phyloP scores from a whole-genome alignment of 805 yeast species.

The Yarrowia alimentaria region DNA sequence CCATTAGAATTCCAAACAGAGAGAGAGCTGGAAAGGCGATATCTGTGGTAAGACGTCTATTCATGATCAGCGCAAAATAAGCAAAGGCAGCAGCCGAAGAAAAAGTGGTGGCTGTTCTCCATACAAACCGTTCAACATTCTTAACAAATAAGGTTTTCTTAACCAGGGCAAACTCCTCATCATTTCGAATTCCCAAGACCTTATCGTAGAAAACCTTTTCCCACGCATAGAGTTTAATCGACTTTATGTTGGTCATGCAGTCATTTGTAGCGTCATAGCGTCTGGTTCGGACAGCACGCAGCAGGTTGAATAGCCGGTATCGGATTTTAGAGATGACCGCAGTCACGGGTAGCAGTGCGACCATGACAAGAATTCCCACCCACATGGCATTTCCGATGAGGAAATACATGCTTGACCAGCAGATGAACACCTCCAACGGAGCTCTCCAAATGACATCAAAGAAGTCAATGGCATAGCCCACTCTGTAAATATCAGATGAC shows the following conservation, averaged over 20 bases:
- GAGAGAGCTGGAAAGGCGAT: conserved; percentile 71
- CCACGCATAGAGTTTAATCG: conserved; percentile 94
- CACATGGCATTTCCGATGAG: conserved; percentile 85
- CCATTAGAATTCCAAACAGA: conserved; percentile 63
- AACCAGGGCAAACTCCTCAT: conserved; percentile 75
- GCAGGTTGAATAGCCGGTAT: conserved; percentile 45
- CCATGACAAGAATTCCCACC: conserved; percentile 80
- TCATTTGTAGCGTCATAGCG: conserved; percentile 86
- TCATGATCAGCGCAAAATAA: conserved; percentile 62
- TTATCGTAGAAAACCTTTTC: conserved; percentile 77
- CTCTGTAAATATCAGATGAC: conserved; percentile 90
- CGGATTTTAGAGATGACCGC: conserved; percentile 60
- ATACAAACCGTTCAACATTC: conserved; percentile 72
- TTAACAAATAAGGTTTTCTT: conserved; percentile 66
- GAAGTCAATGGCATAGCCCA: conserved; percentile 77
- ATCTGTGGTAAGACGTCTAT: conserved; percentile 77
- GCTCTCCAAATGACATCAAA: conserved; percentile 87
- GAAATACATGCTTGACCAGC: conserved; percentile 68
- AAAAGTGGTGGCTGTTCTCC: conserved; percentile 82
- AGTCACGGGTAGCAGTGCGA: conserved; percentile 76
- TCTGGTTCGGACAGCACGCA: conserved; percentile 86
- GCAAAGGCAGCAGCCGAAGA: conserved; percentile 91
- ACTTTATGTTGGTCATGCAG: conserved; percentile 81
- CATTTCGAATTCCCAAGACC: conserved; percentile 78
- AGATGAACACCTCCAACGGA: conserved; percentile 79